These are phyloP conservation scores for Backusella circina DNA, from an alignment of 192 early-diverging fungal genomes.

Conservation along the genomic window DNA sequence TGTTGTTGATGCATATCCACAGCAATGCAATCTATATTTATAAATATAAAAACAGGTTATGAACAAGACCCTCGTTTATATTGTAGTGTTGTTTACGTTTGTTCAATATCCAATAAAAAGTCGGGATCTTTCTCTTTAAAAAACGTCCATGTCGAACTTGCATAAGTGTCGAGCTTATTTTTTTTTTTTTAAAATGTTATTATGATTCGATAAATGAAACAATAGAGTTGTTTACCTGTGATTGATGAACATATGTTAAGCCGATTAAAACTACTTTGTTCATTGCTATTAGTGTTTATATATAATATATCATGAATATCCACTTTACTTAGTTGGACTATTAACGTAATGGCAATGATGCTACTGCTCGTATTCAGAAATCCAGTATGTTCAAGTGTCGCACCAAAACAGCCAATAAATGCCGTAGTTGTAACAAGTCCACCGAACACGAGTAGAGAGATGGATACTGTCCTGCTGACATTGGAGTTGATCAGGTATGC, in stretches of 20 bases:
- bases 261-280: neutral
- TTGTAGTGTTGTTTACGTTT: neutral
- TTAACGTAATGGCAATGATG: neutral
- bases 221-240: slow-evolving; percentile 12
- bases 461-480: slow-evolving; percentile 1
- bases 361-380: slow-evolving; percentile 15
- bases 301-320: neutral
- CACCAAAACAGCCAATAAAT: slow-evolving; percentile 20
- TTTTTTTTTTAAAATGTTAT: too few species aligned
- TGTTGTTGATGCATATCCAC: slow-evolving; percentile 7
- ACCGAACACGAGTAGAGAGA: slow-evolving; percentile 3
- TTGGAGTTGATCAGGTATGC: slow-evolving; percentile 16
- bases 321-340: slow-evolving; percentile 10
- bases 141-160: slow-evolving; percentile 12
- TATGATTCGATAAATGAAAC: too few species aligned
- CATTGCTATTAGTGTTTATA: neutral
- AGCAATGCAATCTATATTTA: slow-evolving; percentile 12
- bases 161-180: slow-evolving; percentile 16
- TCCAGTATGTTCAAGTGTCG: slow-evolving; percentile 14
- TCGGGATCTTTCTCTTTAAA: slow-evolving; percentile 12
- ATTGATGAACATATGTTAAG: neutral
- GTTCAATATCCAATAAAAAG: slow-evolving; percentile 17
- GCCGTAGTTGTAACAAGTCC: neutral
- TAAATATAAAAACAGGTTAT: neutral
- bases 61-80: neutral